Base-by-base conservation (phyloP, 257 asterid genomes). In the Echites panduratus region DNA sequence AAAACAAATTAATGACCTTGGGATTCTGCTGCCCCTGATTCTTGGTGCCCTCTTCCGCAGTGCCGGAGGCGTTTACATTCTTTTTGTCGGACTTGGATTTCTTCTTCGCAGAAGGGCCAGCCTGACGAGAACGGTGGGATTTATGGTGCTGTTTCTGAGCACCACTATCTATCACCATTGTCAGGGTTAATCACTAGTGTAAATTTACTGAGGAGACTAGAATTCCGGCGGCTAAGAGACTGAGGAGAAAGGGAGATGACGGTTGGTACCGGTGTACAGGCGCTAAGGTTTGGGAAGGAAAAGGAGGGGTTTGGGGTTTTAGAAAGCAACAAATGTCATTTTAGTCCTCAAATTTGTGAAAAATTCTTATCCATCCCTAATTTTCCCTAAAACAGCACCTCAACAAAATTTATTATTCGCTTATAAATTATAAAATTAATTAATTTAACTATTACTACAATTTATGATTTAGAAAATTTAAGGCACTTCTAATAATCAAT, bases 61-160 rank as follows among this genome's bases (percentile, higher is more conserved):
- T 3, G 16, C 12, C 50, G 64, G 38, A 35, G 50, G 27, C 76
- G 19, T 47, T 79, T 79, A 38, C 76, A 80, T 38, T 77, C 16
- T 67, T 79, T 52, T 81, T 78, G 29, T 82, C 74, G 48, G 87
- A 75, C 80, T 84, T 89, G 0, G 89, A 52, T 72, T 89, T 91
- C 80, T 88, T 89, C 85, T 88, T 91, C 1, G 86, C 90, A n/a
- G 96, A 86, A 27, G 97, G 87, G 62, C 99, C 97, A 3, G 96
- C 76, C 74, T 83, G 85, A 45, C 86, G 89, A 32, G 83, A 71
- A 77, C 97, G 81, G 16, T 94, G 97, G 70, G 93, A 79, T 81
- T 94, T 91, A 85, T 94, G 96, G 68, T 73, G 81, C 85, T 85
- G 92, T 7, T 78, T 84, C 62, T 58, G 49, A n/a, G 43, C 68